Percentiles rank a stretch among this genome's conserved stretches.
Conservation (phyloP, 1,284 basidiomycete species). For the Phylloporus sp. region DNA sequence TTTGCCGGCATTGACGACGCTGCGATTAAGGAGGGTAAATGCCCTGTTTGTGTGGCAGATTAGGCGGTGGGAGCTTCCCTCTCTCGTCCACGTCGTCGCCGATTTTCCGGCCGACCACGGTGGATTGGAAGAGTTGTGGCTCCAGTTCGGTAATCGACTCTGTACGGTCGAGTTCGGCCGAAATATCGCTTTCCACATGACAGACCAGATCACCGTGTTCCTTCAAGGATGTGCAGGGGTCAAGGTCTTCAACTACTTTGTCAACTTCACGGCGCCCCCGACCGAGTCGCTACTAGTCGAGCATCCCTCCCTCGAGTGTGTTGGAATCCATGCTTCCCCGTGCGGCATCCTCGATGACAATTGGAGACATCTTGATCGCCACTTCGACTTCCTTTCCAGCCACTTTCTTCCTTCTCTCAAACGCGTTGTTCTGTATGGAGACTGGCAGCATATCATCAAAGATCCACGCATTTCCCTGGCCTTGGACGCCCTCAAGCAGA, state of each 20-base stretch:
- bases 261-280: constrained; percentile 54
- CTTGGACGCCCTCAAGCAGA: constrained; percentile 21
- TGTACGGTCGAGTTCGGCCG: constrained; percentile 59
- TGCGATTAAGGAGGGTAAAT: constrained; percentile 55
- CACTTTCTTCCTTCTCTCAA: constrained; percentile 44
- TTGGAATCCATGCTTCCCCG: constrained; percentile 55
- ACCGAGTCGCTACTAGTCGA: constrained; percentile 19
- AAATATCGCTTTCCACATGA: constrained; percentile 53
- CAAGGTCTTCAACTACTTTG: constrained; percentile 57
- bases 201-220: constrained; percentile 50
- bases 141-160: constrained; percentile 53
- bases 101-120: constrained; percentile 34
- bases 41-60: constrained; percentile 54
- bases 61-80: constrained; percentile 56
- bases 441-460: constrained; percentile 46
- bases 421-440: constrained; percentile 50
- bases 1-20: constrained; percentile 51
- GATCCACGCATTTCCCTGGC: constrained; percentile 39
- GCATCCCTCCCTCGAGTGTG: constrained; percentile 43
- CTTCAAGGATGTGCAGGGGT: constrained; percentile 52
- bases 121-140: constrained; percentile 46
- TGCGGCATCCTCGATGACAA: constrained; percentile 43
- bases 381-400: constrained; percentile 48
- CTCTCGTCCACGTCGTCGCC: constrained; percentile 46
- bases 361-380: constrained; percentile 50